Evolutionary conservation across 139 green algal genomes (phyloP).

Genomic region (Gonium pectorale): DNA sequence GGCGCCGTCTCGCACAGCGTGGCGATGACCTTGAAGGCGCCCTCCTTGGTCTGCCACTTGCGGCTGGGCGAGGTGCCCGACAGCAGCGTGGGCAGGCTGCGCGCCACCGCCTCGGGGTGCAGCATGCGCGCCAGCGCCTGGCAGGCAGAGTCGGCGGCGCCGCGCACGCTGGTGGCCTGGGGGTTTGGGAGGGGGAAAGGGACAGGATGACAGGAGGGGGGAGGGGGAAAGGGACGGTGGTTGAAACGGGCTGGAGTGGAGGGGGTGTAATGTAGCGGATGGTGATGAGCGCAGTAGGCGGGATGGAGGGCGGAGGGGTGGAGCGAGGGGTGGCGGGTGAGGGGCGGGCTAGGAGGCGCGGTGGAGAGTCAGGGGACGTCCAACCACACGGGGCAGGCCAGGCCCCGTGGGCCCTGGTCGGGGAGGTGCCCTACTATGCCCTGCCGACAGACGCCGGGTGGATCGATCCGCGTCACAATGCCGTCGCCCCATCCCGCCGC

Average conservation of each 20-base stretch:
- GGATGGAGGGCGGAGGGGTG: too few relatives aligned
- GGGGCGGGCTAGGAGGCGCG: too few relatives aligned
- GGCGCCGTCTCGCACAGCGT: constrained; percentile 54
- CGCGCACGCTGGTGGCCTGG: constrained; percentile 58
- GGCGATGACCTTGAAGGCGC: constrained; percentile 59
- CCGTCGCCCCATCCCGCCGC: too few relatives aligned
- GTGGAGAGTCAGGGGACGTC: too few relatives aligned
- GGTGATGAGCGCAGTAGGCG: too few relatives aligned
- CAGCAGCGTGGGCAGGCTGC: constrained; percentile 71
- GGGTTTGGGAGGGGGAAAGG: neutral
- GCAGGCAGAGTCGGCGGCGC: constrained; percentile 64
- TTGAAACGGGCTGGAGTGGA: neutral
- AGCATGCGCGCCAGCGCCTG: constrained; percentile 37
- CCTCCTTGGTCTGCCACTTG: constrained; percentile 72
- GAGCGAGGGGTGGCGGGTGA: too few relatives aligned
- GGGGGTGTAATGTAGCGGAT: neutral
- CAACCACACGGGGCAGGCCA: too few relatives aligned
- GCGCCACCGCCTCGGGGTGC: constrained; percentile 44
- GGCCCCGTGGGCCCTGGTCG: too few relatives aligned
- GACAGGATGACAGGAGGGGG: neutral
- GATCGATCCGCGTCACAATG: too few relatives aligned
- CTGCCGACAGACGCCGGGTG: too few relatives aligned
- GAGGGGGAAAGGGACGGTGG: neutral
- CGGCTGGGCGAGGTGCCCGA: constrained; percentile 46
- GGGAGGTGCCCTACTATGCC: too few relatives aligned